Base-by-base conservation (phyloP, 139 green algal species). In the Pleodorina starrii region DNA sequence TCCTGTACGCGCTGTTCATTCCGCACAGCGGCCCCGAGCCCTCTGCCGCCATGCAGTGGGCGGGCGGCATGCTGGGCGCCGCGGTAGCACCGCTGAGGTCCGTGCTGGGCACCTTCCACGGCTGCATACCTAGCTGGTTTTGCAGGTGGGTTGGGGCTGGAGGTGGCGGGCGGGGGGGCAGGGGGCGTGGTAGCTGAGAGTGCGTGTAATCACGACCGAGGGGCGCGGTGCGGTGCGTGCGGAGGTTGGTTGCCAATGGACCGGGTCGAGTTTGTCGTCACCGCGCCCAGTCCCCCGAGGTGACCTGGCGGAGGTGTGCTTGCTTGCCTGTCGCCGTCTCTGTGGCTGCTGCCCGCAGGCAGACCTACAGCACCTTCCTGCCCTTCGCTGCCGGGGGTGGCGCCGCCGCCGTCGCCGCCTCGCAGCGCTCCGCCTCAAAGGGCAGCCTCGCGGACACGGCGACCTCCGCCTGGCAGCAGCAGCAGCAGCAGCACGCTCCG, bases 1-100 rank as follows among this genome's bases (percentile, higher is more conserved):
- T 84, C 48, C 77, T 84, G 43, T 93, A 93, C 43, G 87, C 91
- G 25, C 79, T 66, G 32, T 90, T 86, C 68, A 66, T 90, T 48
- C 51, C 72, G n/a, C 19, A 29, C 35, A 43, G 51, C 72, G 54
- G 73, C 54, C 38, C 44, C 2, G 86, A 85, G 32, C n/a, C 35
- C 44, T 69, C 69, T 0, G 9, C 50, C 72, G 68, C 43, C 10
- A 59, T 43, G 29, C 87, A 77, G 29, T 91, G 90, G 90, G 90
- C 89, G 19, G 57, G 73, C 35, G 83, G 83, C 77, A 35, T 91
- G 86, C 43, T 93, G 21, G 83, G 32, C 32, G 46, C 88, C 29
- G 90, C 90, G 23, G 81, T 72, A 73, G 75, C 50, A 43, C 90
- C 90, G 29, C 10, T 93, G 21, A 46, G 91, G 19, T 44, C 25